A percentile compares a stretch with the other conserved stretches of the same genome.
Evolutionary conservation across 2,329 filamentous ascomycete species (phyloP).

Genomic region (Metarhizium album): DNA sequence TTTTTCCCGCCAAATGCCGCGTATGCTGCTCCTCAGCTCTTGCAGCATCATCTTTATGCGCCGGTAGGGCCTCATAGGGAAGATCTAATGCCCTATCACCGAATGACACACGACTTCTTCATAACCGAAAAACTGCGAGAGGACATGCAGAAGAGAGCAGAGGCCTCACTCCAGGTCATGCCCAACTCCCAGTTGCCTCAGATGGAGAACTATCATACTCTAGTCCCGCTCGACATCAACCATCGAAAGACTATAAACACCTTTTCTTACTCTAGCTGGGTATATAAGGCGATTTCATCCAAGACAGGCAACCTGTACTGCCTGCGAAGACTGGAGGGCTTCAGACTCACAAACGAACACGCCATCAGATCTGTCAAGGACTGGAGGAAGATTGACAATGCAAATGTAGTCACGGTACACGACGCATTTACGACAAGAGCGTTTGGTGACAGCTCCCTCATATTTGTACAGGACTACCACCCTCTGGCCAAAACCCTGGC

Average conservation of each 20-base stretch:
- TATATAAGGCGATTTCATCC: conserved; percentile 85
- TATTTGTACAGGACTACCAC: conserved; percentile 90
- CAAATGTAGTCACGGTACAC: conserved; percentile 73
- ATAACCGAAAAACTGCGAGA: conserved; percentile 77
- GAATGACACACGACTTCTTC: conserved; percentile 83
- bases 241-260: conserved; percentile 66
- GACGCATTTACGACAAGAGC: conserved; percentile 89
- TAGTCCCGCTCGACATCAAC: conserved; percentile 78
- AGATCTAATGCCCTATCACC: conserved; percentile 74
- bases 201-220: conserved; percentile 82
- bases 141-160: conserved; percentile 79
- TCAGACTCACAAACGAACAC: conserved; percentile 77
- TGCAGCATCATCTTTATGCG: conserved; percentile 89
- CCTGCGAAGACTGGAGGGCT: conserved; percentile 77
- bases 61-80: conserved; percentile 75
- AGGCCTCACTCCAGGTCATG: conserved; percentile 75
- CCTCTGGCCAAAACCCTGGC: conserved; percentile 82
- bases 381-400: conserved; percentile 79
- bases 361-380: conserved; percentile 77
- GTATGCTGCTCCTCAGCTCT: conserved; percentile 49
- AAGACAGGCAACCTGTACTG: conserved; percentile 87
- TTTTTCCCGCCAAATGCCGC: conserved; percentile 55
- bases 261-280: conserved; percentile 85
- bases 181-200: conserved; percentile 65
- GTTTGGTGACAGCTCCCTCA: conserved; percentile 89